Conservation (phyloP, 1,284 basidiomycete species). For the Grifola frondosa region DNA sequence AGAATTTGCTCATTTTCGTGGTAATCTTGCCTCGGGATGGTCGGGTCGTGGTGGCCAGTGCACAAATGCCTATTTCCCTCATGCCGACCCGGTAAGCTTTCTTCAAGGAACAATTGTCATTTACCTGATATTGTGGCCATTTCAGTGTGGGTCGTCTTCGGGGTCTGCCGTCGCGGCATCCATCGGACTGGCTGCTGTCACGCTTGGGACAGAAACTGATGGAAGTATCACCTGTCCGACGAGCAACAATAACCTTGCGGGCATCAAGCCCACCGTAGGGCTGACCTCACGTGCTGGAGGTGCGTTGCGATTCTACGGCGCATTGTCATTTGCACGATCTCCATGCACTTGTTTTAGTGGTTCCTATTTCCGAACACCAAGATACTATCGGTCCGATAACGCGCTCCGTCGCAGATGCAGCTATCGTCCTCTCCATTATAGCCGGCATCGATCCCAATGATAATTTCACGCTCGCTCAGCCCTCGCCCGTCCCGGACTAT, state of each 20-base stretch:
- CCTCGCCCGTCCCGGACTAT: slow-evolving; percentile 52
- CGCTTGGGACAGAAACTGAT: slow-evolving; percentile 67
- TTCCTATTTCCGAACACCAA: slow-evolving; percentile 62
- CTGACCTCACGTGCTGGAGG: slow-evolving; percentile 64
- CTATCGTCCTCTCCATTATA: slow-evolving; percentile 57
- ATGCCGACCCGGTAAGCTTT: slow-evolving; percentile 30
- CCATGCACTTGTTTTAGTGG: slow-evolving; percentile 36
- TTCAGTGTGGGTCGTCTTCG: slow-evolving; percentile 54
- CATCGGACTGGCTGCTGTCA: slow-evolving; percentile 59
- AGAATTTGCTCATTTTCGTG: slow-evolving; percentile 30
- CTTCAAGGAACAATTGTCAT: background rate
- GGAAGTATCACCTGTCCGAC: slow-evolving; percentile 58
- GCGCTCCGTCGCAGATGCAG: slow-evolving; percentile 59
- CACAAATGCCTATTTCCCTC: slow-evolving; percentile 39
- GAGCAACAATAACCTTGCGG: slow-evolving; percentile 42
- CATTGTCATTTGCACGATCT: background rate
- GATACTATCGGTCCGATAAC: slow-evolving; percentile 66
- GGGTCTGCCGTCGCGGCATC: slow-evolving; percentile 63
- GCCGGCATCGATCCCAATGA: slow-evolving; percentile 61
- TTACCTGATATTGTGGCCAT: slow-evolving; percentile 29
- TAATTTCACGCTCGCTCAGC: slow-evolving; percentile 61
- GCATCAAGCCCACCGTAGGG: slow-evolving; percentile 63
- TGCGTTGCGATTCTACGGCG: slow-evolving; percentile 20
- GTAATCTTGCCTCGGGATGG: slow-evolving; percentile 36
- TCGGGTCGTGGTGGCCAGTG: slow-evolving; percentile 42